Evolutionary conservation across 305 asterid species (phyloP), one percentile per base, ranked within the genome.

Genomic region (Fraxinus paxiana): DNA sequence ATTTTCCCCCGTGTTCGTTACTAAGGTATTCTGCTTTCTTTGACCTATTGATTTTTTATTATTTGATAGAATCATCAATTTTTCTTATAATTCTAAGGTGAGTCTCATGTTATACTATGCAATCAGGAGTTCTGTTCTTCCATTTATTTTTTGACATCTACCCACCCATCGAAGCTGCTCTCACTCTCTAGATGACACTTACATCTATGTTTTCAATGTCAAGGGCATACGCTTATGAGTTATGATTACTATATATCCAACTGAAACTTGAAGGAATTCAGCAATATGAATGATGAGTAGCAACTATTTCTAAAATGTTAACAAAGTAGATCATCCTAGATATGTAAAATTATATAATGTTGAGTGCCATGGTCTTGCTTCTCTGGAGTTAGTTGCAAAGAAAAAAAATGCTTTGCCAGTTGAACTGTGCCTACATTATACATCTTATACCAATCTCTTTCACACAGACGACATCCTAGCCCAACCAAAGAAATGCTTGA

Each of bases 401-500:
- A 5, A 26, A 24, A 65, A 26, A 8, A 63, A 26, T 4, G 33
- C 3, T 65, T 65, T 65, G 17, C 20, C 63, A 33, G 46, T 74
- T 83, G 77, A 24, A 80, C 61, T 76, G 31, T 80, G 59, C 22
- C 22, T 73, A 9, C 75, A 22, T 30, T 80, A 28, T 75, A 83
- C 24, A 78, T 46, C 46, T 84, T 56, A 31, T 59, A 79, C 56
- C 77, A 80, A 77, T 71, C 15, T 78, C 80, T 78, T 79, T 83
- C 63, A 37, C 85, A 88, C 94, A 96, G 99, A 76, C 99, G 98
- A 81, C 99, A 96, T 89, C 98, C 98, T 72, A 85, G 87, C 86
- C 99, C 99, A 77, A 94, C 99, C 80, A 96, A 92, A 79, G 99
- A 96, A 87, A 96, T 94, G 98, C 97, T 94, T 82, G 98, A 96